Evolutionary conservation across 768 basidiomycete species (phyloP), one percentile per base, ranked within the genome.

Genomic region (Austroboletus eburneus): DNA sequence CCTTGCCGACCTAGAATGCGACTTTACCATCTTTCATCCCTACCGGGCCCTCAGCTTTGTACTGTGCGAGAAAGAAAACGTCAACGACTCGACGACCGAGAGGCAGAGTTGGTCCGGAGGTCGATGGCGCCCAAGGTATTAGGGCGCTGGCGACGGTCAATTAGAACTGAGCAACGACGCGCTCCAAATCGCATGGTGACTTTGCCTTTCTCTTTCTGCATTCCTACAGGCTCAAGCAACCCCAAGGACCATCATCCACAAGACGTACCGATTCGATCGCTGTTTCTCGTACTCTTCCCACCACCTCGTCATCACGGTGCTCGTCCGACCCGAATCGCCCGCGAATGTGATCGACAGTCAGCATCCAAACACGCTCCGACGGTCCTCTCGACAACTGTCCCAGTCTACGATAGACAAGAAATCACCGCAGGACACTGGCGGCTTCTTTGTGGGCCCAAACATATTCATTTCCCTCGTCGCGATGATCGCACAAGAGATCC

Each of bases 231-330:
- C 45, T 35, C 13, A 30, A 16, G 16, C 2, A 13, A 23, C 13
- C 14, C n/a, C 16, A 51, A 96, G 93, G 90, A 93, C 92, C 63
- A 82, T 97, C 62, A 81, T 99, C 61, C 98, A 98, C 69, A 95
- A 98, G 65, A 92, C 89, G 1, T 97, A 92, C 61, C 82, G 94
- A 43, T 93, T 91, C 5, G 89, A 94, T 45, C 73, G 98, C 17
- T 92, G 91, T 61, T 80, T 99, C 17, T 68, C 96, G 23, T 86
- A 98, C 62, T 93, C 96, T 0, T 95, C 96, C 0, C 92, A 98
- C 63, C 73, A 96, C 46, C 89, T 98, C 54, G 92, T 94, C 18
- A 79, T 97, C 59, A 85, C 94, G 0, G 87, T 90, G 0, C 79
- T 99, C 38, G 63, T 77, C 49, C 72, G 72, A 16, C 63, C 70